Conservation (phyloP, 148 eudicot species). For the Salicornia ramosissima region DNA sequence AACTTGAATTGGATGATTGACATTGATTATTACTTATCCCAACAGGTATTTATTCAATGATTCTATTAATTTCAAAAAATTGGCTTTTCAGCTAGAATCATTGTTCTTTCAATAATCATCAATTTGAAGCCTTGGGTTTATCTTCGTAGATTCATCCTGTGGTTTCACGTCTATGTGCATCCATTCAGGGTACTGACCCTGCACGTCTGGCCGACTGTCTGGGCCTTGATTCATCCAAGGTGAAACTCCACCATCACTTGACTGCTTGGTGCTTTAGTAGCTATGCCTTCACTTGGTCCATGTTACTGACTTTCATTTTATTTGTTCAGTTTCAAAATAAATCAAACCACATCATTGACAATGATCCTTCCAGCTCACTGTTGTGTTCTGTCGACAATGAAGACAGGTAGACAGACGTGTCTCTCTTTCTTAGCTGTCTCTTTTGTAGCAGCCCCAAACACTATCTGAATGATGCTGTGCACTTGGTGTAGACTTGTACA, state of each 20-base stretch:
- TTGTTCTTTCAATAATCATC: not conserved
- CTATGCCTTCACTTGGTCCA: conserved; percentile 13
- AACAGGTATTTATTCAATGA: conserved; percentile 53
- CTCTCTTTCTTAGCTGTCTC: not conserved
- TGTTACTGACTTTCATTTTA: conserved; percentile 22
- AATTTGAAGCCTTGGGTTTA: conserved; percentile 18
- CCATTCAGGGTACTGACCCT: conserved; percentile 97
- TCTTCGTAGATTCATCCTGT: conserved; percentile 88
- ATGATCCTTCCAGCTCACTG: conserved; percentile 53
- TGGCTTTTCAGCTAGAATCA: not conserved
- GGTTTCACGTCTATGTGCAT: conserved; percentile 93
- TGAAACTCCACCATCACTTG: conserved; percentile 10
- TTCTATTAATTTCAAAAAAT: not conserved
- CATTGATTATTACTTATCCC: conserved; percentile 88
- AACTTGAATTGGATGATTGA: conserved; percentile 87
- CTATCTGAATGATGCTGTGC: not conserved
- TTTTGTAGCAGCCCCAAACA: no score
- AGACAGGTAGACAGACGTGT: conserved; percentile 53
- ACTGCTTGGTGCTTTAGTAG: not conserved
- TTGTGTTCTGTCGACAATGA: conserved; percentile 62
- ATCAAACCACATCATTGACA: conserved; percentile 41
- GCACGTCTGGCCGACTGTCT: conserved; percentile 92
- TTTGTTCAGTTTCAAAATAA: conserved; percentile 72
- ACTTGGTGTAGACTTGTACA: not conserved
- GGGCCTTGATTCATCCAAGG: conserved; percentile 96